Base-by-base conservation (phyloP, 805 yeast genomes). In the Candida golubevii region DNA sequence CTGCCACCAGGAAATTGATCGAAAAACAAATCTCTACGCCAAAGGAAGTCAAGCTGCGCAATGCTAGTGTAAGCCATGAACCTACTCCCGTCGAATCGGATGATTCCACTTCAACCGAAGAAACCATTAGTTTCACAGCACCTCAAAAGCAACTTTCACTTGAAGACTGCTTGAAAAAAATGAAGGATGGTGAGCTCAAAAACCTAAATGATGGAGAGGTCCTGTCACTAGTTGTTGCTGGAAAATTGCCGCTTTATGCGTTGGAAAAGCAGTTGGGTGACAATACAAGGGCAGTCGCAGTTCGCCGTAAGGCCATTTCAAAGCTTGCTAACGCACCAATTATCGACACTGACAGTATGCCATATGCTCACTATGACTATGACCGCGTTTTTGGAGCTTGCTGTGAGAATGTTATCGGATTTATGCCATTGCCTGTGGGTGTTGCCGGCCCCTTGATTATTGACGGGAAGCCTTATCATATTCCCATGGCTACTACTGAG, bases 401-500 rank as follows among this genome's bases (percentile, higher is more conserved):
- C 71, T 93, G 99, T 73, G 99, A 93, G 66, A 93, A 93, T 60
- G 99, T 93, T 46, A 85, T 93, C 64, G 99, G 99, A 28, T 93
- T 75, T 62, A 80, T 91, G 82, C 99, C 99, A 26, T 65, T 93
- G 35, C 99, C 99, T 7, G 88, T 93, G 44, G 99, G 99, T 65
- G 83, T 93, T 61, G 97, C 97, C 26, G 99, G 99, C 42, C 99
- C 99, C 8, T 68, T 93, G 63, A 74, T 88, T 44, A 87, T 93
- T 58, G 98, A 93, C 65, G 95, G 91, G 41, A 80, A 77, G 53
- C 82, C 95, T 38, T 85, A 77, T 63, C 96, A 89, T 66, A 83
- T 93, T 55, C 99, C 99, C 33, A 88, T 93, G 96, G 99, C 99
- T 26, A 93, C 99, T 13, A 93, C 99, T 31, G 99, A 93, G 71